phyloP scores from a whole-genome alignment of 2,329 filamentous ascomycete species.

The Penicillium italicum region DNA sequence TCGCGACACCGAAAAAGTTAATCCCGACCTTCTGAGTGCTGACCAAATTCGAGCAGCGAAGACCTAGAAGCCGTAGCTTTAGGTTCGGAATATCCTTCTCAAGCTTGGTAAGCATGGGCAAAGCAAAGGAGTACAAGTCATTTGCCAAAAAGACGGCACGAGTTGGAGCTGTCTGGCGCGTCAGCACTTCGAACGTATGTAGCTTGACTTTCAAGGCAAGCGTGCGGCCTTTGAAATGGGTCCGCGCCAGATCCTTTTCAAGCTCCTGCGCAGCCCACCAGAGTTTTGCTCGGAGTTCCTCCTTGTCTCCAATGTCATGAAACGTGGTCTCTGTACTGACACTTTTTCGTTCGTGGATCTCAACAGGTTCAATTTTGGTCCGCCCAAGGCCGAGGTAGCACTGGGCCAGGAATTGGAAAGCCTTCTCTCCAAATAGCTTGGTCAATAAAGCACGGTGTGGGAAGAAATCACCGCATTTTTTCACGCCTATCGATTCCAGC shows the following conservation, averaged over 20 bases:
- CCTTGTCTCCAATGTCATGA: constrained; percentile 67
- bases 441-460: constrained; percentile 67
- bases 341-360: constrained; percentile 87
- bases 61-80: constrained; percentile 78
- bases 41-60: constrained; percentile 82
- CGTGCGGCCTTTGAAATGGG: constrained; percentile 84
- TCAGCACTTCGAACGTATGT: constrained; percentile 88
- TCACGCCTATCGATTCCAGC: constrained; percentile 79
- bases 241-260: constrained; percentile 75
- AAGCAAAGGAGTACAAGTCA: constrained; percentile 74
- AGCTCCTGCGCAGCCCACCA: constrained; percentile 78
- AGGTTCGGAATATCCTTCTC: constrained; percentile 78
- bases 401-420: constrained; percentile 78
- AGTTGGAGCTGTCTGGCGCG: constrained; percentile 71
- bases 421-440: constrained; percentile 85
- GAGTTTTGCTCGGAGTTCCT: constrained; percentile 70
- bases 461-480: constrained; percentile 86
- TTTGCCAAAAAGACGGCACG: constrained; percentile 69
- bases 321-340: constrained; percentile 95
- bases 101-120: constrained; percentile 80
- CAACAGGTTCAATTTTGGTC: constrained; percentile 78
- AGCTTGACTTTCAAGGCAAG: constrained; percentile 89
- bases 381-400: constrained; percentile 83
- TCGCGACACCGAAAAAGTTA: constrained; percentile 67
- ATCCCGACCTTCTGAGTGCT: constrained; percentile 78